Conservation (phyloP, 2,329 filamentous ascomycete species). For the Arthroderma sp. region DNA sequence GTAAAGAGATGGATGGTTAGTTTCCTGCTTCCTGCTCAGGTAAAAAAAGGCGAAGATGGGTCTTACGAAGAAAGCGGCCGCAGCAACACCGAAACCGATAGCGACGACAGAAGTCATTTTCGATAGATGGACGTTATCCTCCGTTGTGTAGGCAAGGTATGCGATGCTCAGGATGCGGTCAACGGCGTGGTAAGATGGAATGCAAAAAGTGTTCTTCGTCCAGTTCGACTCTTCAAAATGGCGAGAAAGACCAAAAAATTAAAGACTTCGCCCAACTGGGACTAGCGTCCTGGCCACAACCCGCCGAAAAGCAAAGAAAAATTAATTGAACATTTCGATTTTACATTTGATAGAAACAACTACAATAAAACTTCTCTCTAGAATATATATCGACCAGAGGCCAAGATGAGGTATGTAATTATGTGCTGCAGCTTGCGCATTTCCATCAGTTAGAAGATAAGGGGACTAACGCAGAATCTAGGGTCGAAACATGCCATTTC, state of each 20-base stretch:
- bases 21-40: background rate
- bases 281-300: background rate
- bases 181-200: background rate
- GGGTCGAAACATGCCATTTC: slow-evolving; percentile 56
- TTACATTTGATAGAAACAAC: background rate
- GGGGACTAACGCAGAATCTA: slow-evolving; percentile 14
- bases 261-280: background rate
- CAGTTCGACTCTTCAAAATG: background rate
- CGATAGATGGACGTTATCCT: background rate
- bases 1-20: slow-evolving; percentile 13
- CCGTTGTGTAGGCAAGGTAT: background rate
- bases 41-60: background rate
- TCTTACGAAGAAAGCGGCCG: slow-evolving; percentile 67
- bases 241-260: background rate
- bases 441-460: background rate
- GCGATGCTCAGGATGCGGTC: background rate
- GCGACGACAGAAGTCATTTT: slow-evolving; percentile 26
- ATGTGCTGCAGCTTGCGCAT: background rate
- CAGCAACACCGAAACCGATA: slow-evolving; percentile 36
- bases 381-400: background rate
- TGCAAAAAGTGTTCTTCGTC: background rate
- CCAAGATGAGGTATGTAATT: slow-evolving; percentile 8
- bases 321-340: background rate
- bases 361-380: background rate
- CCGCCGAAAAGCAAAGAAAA: background rate